Base-by-base conservation (phyloP, 164 flowering plant species). In the Pachysandra terminalis region DNA sequence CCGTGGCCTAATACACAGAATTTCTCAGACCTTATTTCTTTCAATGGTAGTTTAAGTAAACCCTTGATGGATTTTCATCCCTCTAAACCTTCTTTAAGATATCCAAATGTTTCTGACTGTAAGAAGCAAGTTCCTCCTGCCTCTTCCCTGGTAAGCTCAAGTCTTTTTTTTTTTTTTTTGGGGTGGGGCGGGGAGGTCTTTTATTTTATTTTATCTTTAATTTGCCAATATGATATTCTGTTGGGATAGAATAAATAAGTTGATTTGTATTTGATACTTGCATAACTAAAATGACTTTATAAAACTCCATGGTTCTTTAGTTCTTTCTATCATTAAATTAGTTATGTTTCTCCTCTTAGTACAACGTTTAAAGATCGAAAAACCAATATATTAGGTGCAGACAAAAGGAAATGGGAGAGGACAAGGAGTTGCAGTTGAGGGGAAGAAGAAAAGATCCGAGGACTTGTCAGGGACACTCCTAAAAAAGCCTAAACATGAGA, bases 381-480 rank as follows among this genome's bases (percentile, higher is more conserved):
- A 51, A 12, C 26, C 23, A 59, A 57, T 61, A 35, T 19, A 10
- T 45, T 23, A 65, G 23, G 59, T 72, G 64, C 65, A 82, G 87
- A 68, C 65, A 21, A 87, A 73, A 63, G 74, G 61, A 40, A 78
- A 64, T 67, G 78, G 75, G 40, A 86, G 77, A 73, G 83, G 71
- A 65, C 68, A 70, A 1, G 83, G 77, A 53, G 58, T 19, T 49
- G 0, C 69, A 53, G 79, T 25, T 64, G 86, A 84, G 61, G 86
- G 80, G 49, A 86, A 83, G 86, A 89, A 82, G 79, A 86, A 81
- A 78, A 81, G 81, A 78, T 71, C 75, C 25, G 85, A 81, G 26
- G 84, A 81, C 21, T 54, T 25, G 15, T 75, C 86, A 28, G 83
- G 77, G 0, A 60, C 79, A n/a, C 55, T 22, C 54, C 53, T 61